phyloP scores from a whole-genome alignment of 2,329 filamentous ascomycete genomes.

The Aschersonia sp. region DNA sequence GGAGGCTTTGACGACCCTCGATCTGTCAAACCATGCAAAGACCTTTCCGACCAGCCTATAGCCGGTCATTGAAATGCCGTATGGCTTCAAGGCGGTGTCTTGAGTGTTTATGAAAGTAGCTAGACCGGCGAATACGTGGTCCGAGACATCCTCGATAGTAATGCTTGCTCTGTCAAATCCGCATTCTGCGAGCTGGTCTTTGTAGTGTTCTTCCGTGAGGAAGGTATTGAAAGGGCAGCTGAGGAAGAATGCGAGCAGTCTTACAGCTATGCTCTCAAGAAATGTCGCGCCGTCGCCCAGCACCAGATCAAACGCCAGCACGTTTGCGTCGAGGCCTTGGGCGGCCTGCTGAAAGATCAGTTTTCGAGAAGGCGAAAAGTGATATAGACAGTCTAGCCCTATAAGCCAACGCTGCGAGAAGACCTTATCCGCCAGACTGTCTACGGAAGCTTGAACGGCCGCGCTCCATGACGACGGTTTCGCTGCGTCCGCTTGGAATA shows the following conservation, averaged over 20 bases:
- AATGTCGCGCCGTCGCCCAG: constrained; percentile 16
- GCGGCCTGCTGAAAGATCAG: constrained; percentile 28
- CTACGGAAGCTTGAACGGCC: constrained; percentile 10
- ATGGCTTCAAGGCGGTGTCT: constrained; percentile 15
- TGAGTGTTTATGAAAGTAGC: constrained; percentile 25
- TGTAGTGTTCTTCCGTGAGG: constrained; percentile 29
- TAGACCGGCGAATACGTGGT: constrained; percentile 36
- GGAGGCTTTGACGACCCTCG: constrained; percentile 17
- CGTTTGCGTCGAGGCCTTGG: constrained; percentile 25
- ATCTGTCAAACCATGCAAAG: constrained; percentile 20
- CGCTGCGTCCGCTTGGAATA: constrained; percentile 36
- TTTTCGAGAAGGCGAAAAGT: constrained; percentile 37
- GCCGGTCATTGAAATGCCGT: constrained; percentile 16
- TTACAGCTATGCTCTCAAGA: constrained; percentile 18
- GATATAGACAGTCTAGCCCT: constrained; percentile 41
- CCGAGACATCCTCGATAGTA: constrained; percentile 33
- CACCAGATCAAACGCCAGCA: constrained; percentile 42
- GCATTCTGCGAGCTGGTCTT: constrained; percentile 24
- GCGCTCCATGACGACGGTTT: constrained; percentile 26
- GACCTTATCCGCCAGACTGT: constrained; percentile 10
- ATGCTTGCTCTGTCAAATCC: constrained; percentile 30
- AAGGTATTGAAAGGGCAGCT: constrained; percentile 35
- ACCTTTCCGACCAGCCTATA: constrained; percentile 19
- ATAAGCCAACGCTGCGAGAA: constrained; percentile 32
- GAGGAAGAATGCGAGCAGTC: constrained; percentile 28